Conservation (phyloP, 2,329 filamentous ascomycete species). For the Lachnellula suecica region DNA sequence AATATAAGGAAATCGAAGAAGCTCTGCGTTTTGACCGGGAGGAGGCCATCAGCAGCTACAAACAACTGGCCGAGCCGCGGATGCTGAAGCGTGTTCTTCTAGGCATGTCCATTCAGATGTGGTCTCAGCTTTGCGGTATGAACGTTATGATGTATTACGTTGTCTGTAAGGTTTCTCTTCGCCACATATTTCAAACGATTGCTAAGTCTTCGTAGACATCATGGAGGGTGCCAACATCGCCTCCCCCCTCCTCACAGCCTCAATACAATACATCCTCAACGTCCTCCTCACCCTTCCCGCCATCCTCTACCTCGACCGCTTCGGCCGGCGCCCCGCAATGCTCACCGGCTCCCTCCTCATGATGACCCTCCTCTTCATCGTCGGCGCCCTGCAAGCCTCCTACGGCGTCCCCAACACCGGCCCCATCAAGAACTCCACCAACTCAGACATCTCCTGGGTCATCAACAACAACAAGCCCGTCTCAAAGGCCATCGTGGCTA, state of each 20-base stretch:
- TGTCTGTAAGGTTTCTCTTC: constrained; percentile 42
- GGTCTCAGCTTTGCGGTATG: constrained; percentile 75
- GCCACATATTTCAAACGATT: not conserved
- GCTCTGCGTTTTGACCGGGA: constrained; percentile 71
- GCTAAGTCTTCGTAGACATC: constrained; percentile 47
- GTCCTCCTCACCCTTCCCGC: constrained; percentile 76
- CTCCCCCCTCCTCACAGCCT: constrained; percentile 61
- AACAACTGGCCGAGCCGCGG: constrained; percentile 67
- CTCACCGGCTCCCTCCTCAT: constrained; percentile 65
- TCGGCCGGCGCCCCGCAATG: constrained; percentile 69
- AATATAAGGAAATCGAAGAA: constrained; percentile 68
- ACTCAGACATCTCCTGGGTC: constrained; percentile 56
- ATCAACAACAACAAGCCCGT: constrained; percentile 49
- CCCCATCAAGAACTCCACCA: constrained; percentile 37
- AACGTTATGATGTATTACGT: constrained; percentile 75
- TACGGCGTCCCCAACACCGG: constrained; percentile 52
- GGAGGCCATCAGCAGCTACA: constrained; percentile 67
- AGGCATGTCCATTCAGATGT: constrained; percentile 72
- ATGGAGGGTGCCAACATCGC: constrained; percentile 62
- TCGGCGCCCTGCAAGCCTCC: constrained; percentile 59
- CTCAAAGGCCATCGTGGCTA: constrained; percentile 65
- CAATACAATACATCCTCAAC: constrained; percentile 77
- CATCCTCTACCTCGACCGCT: constrained; percentile 71
- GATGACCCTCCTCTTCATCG: constrained; percentile 60
- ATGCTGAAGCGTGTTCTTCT: constrained; percentile 73